A percentile compares a stretch with the other conserved stretches of the same genome.
Conservation (phyloP, 768 basidiomycete species). For the Dentipellis fragilis region DNA sequence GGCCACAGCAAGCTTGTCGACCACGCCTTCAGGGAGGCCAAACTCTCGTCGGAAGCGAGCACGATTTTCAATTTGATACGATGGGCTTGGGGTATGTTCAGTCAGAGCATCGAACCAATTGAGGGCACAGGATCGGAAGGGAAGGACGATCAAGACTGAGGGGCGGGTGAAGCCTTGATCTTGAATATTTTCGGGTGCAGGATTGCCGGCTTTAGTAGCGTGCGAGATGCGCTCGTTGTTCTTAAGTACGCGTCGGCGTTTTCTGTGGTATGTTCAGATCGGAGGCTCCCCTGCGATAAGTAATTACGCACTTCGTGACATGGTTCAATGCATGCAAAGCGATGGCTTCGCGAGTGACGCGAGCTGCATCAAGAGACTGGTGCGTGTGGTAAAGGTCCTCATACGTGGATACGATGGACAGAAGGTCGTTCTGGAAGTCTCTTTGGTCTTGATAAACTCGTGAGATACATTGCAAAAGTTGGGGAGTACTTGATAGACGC, state of each 20-base stretch:
- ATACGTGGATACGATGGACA: constrained; percentile 56
- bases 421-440: constrained; percentile 54
- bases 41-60: constrained; percentile 78
- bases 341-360: constrained; percentile 53
- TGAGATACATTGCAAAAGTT: neutral
- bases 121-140: constrained; percentile 83
- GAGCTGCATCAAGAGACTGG: constrained; percentile 53
- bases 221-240: constrained; percentile 89
- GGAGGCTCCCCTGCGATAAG: neutral
- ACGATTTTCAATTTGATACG: constrained; percentile 83
- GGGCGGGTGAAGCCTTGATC: constrained; percentile 99
- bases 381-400: constrained; percentile 72
- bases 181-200: constrained; percentile 66
- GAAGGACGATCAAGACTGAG: constrained; percentile 83
- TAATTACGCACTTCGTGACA: constrained; percentile 57
- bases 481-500: constrained; percentile 4
- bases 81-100: constrained; percentile 58
- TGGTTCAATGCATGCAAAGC: constrained; percentile 83
- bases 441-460: constrained; percentile 29
- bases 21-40: constrained; percentile 63
- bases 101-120: constrained; percentile 77
- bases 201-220: constrained; percentile 44
- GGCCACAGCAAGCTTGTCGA: constrained; percentile 72
- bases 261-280: constrained; percentile 40
- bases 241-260: constrained; percentile 80